Evolutionary conservation across 2,329 filamentous ascomycete genomes (phyloP).

Genomic region (Aspergillus sp.): DNA sequence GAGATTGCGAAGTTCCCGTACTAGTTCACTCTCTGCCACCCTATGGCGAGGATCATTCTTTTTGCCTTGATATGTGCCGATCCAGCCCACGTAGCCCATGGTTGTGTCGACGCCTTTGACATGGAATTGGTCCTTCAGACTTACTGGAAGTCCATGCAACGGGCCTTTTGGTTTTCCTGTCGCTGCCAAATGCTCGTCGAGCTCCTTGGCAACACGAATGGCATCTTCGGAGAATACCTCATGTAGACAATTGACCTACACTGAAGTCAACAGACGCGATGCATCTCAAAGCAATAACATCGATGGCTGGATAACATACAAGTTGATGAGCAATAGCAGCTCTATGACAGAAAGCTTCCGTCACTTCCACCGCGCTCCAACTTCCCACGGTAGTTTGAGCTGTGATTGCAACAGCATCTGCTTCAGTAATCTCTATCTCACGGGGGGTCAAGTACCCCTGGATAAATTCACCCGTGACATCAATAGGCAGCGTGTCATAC

Average conservation of each 20-base stretch:
- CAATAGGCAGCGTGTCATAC: neutral
- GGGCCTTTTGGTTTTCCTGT: neutral
- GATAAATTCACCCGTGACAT: slow-evolving; percentile 55
- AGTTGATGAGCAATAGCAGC: slow-evolving; percentile 62
- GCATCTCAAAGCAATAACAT: too few relatives aligned
- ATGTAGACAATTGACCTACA: slow-evolving; percentile 50
- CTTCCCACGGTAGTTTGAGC: slow-evolving; percentile 54
- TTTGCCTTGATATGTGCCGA: neutral
- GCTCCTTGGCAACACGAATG: neutral
- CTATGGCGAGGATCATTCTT: neutral
- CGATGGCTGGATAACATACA: slow-evolving; percentile 32
- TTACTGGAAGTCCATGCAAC: neutral
- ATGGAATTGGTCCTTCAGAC: neutral
- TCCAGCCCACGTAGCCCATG: slow-evolving; percentile 2
- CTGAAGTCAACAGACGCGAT: neutral
- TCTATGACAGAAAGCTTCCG: slow-evolving; percentile 58
- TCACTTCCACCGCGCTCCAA: slow-evolving; percentile 60
- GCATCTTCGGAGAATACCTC: slow-evolving; percentile 45
- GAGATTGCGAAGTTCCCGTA: neutral
- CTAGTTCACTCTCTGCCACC: neutral
- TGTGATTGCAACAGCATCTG: slow-evolving; percentile 59
- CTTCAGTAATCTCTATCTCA: slow-evolving; percentile 64
- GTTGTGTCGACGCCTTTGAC: neutral
- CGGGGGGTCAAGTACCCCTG: slow-evolving; percentile 55
- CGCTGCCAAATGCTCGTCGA: neutral